Evolutionary conservation across 75 land plant species (phyloP).

Genomic region (Gnetum montanum): DNA sequence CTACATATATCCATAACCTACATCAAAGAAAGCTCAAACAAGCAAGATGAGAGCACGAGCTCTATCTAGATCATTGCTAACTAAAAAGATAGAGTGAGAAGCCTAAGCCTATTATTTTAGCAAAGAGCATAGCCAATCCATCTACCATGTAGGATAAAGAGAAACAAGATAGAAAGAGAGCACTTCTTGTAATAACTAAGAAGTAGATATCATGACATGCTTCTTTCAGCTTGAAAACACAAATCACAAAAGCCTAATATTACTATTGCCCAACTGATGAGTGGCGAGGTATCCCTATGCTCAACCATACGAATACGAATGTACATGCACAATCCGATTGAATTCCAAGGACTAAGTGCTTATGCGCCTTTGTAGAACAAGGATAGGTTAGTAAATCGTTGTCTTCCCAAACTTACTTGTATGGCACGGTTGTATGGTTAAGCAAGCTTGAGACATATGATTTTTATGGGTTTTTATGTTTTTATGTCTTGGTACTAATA

Average conservation of each 20-base stretch:
- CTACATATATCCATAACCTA: too few species aligned
- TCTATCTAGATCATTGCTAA: not conserved
- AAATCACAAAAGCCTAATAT: slow-evolving; percentile 12
- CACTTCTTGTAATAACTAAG: not conserved
- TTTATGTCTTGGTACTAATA: too few species aligned
- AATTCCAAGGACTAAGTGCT: too few species aligned
- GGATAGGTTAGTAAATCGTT: too few species aligned
- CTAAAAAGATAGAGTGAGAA: not conserved
- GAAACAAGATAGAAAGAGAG: not conserved
- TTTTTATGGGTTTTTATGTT: too few species aligned
- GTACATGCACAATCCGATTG: too few species aligned
- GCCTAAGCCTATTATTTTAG: not conserved
- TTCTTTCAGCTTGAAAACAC: slow-evolving; percentile 2
- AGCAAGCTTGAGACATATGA: too few species aligned
- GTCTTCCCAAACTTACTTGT: too few species aligned
- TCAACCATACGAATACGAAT: too few species aligned
- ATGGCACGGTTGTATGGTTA: too few species aligned
- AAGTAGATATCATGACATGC: not conserved
- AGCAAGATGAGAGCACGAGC: not conserved
- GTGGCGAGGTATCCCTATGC: too few species aligned
- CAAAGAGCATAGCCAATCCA: not conserved
- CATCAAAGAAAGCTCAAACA: not conserved
- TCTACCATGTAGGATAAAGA: not conserved
- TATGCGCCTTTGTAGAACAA: too few species aligned
- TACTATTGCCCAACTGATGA: slow-evolving; percentile 34